Base-by-base conservation (phyloP, 371 early-diverging fungal genomes). In the Mucor mucedo region DNA sequence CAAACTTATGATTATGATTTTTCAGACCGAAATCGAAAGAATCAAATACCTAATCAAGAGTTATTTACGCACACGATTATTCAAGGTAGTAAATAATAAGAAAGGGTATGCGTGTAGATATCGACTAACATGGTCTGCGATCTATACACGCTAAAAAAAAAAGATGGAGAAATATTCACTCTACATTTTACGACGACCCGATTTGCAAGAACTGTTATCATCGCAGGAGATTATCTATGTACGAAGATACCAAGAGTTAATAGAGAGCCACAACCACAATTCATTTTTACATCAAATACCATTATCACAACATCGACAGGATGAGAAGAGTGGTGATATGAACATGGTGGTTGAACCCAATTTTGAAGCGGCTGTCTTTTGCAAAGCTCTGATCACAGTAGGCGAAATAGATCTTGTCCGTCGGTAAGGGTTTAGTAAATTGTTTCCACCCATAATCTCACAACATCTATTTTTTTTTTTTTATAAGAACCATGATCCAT, bases 1-100 rank as follows among this genome's bases (percentile, higher is more conserved):
- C 42, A 73, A 71, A 32, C 75, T 92, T 49, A 69, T 86, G 1
- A 79, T 80, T 14, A 87, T 90, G 66, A 60, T 95, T 11, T 87
- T 87, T 56, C 87, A 89, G 63, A 91, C 90, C 44, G 95, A 95
- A 69, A 83, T 93, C 30, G 94, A 95, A 70, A 81, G 94, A 10
- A 82, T 93, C 42, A 91, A 90, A 69, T 95, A 87, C 70, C 60
- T 94, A 0, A 66, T 95, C 3, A 77, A 88, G 55, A 87, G 88
- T 58, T 93, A 94, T 71, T 68, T 93, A 47, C 68, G 93, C 29
- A 78, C 88, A 35, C 73, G 95, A 67, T 68, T 93, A 60, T 72
- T 68, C 52, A 91, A 91, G 82, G 85, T 83, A 73, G 21, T 21
- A 10, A 10, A 32, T 38, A 10, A 14, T 8, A 30, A 30, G 4